phyloP scores from a whole-genome alignment of 1,284 basidiomycete genomes.

The Pseudozyma thailandica region DNA sequence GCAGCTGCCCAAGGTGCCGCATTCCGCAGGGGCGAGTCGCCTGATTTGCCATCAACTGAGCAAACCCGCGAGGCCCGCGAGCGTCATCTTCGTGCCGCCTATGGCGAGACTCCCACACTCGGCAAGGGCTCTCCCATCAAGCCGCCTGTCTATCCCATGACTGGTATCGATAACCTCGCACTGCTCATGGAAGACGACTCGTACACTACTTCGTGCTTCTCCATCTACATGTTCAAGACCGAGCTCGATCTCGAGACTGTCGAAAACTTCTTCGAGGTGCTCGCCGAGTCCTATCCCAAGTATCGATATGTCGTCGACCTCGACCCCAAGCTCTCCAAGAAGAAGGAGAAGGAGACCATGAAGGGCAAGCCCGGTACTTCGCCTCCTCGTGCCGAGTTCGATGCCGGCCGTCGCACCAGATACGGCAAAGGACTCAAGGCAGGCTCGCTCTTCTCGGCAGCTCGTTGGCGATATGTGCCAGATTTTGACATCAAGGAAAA shows the following conservation, averaged over 20 bases:
- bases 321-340: slow-evolving; percentile 53
- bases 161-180: slow-evolving; percentile 66
- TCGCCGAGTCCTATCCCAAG: slow-evolving; percentile 64
- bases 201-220: slow-evolving; percentile 66
- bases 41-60: slow-evolving; percentile 17
- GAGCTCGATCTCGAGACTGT: slow-evolving; percentile 63
- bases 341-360: slow-evolving; percentile 29
- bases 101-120: slow-evolving; percentile 39
- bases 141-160: slow-evolving; percentile 56
- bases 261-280: slow-evolving; percentile 62
- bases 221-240: slow-evolving; percentile 66
- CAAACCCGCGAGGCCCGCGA: slow-evolving; percentile 31
- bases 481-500: slow-evolving; percentile 64
- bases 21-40: slow-evolving; percentile 27
- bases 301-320: slow-evolving; percentile 65
- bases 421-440: slow-evolving; percentile 60
- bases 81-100: slow-evolving; percentile 40
- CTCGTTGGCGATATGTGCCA: slow-evolving; percentile 64
- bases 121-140: slow-evolving; percentile 47
- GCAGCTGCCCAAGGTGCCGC: slow-evolving; percentile 50
- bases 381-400: slow-evolving; percentile 23
- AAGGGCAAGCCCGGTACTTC: slow-evolving; percentile 14
- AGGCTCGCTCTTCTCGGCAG: slow-evolving; percentile 55
- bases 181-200: slow-evolving; percentile 65
- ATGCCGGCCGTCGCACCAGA: slow-evolving; percentile 53